Evolutionary conservation across 2,329 filamentous ascomycete genomes (phyloP).

Genomic region (Knoxdaviesia proteae): DNA sequence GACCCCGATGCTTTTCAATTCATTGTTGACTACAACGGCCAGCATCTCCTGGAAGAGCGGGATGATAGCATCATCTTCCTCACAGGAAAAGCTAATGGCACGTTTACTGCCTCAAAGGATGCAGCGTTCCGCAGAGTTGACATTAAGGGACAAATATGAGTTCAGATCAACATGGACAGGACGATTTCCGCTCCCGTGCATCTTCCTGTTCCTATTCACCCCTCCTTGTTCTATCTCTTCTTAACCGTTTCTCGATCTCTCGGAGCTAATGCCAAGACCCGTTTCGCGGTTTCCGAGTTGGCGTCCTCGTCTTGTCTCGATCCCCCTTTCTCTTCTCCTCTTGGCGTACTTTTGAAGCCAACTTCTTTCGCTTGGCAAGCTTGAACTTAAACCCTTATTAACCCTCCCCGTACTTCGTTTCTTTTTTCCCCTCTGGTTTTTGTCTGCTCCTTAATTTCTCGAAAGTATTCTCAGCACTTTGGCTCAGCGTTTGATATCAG

Average conservation of each 20-base stretch:
- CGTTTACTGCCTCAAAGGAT: slow-evolving; percentile 55
- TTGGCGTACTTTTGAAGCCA: background rate
- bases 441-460: too few species aligned
- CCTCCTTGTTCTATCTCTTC: background rate
- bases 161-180: background rate
- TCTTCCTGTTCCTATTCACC: background rate
- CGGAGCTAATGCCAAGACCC: too few species aligned
- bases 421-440: background rate
- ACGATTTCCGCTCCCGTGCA: background rate
- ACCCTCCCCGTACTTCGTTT: too few species aligned
- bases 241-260: background rate
- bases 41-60: slow-evolving; percentile 57
- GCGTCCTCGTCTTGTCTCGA: background rate
- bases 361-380: background rate
- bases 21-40: slow-evolving; percentile 59
- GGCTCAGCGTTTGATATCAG: too few species aligned
- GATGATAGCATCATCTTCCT: slow-evolving; percentile 53
- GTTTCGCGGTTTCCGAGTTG: background rate
- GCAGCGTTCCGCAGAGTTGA: slow-evolving; percentile 73
- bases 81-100: slow-evolving; percentile 46
- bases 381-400: too few species aligned
- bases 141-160: slow-evolving; percentile 84
- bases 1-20: slow-evolving; percentile 83
- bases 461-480: too few species aligned
- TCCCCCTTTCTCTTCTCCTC: background rate